Conservation (phyloP, 2,329 filamentous ascomycete genomes). For the Beauveria sp. region DNA sequence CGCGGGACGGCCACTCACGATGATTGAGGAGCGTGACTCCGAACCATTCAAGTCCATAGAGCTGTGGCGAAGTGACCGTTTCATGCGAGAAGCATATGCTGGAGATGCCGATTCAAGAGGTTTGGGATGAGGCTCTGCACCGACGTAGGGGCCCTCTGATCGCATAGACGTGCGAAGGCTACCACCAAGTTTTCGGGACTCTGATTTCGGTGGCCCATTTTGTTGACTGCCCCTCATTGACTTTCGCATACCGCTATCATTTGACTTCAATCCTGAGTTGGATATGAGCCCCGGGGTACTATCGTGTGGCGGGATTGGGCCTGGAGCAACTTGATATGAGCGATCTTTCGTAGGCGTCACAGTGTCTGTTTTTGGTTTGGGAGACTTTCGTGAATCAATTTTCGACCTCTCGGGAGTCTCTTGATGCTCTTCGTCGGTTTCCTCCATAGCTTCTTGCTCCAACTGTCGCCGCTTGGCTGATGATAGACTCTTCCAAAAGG, state of each 20-base stretch:
- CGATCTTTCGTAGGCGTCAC: constrained; percentile 17
- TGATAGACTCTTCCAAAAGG: constrained; percentile 62
- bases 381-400: neutral
- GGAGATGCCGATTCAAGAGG: neutral
- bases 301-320: constrained; percentile 21
- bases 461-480: constrained; percentile 55
- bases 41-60: neutral
- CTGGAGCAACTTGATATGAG: constrained; percentile 33
- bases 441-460: constrained; percentile 45
- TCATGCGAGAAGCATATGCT: neutral
- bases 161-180: constrained; percentile 25
- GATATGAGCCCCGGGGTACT: neutral
- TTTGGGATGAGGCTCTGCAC: neutral
- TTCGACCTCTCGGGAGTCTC: neutral
- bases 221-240: constrained; percentile 10
- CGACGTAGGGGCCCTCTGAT: neutral
- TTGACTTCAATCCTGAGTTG: neutral
- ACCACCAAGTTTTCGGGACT: constrained; percentile 12
- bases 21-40: constrained; percentile 7
- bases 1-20: constrained; percentile 18
- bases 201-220: neutral
- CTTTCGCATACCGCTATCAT: constrained; percentile 16
- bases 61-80: constrained; percentile 7
- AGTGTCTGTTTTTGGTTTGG: constrained; percentile 20
- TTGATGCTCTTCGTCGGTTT: constrained; percentile 36